Evolutionary conservation across 1,284 basidiomycete genomes (phyloP).

Genomic region (Apiotrichum domesticum): DNA sequence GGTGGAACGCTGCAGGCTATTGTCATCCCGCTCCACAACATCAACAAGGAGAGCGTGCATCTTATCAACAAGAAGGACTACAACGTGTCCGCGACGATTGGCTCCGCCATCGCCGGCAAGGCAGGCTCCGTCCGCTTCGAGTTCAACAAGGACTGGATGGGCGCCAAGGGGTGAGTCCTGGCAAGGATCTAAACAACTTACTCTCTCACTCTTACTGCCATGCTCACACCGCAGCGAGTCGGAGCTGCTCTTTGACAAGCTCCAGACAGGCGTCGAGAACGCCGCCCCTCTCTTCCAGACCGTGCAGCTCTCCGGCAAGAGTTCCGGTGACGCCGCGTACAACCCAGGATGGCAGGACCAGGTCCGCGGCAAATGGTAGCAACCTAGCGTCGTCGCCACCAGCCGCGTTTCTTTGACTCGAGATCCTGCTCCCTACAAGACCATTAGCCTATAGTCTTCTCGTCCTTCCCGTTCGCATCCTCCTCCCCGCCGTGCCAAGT

Average conservation of each 20-base stretch:
- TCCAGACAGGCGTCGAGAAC: constrained; percentile 3
- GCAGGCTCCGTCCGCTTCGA: constrained; percentile 37
- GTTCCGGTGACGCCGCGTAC: constrained; percentile 10
- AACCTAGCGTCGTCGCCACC: not conserved
- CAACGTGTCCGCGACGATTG: constrained; percentile 4
- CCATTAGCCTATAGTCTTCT: too few relatives aligned
- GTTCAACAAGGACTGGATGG: constrained; percentile 44
- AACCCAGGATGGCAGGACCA: constrained; percentile 11
- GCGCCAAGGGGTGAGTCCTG: constrained; percentile 38
- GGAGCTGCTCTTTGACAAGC: constrained; percentile 7
- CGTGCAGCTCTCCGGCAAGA: constrained; percentile 32
- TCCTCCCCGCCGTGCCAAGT: too few relatives aligned
- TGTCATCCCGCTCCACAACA: constrained; percentile 21
- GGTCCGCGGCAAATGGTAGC: constrained; percentile 14
- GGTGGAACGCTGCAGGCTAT: constrained; percentile 30
- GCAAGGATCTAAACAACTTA: not conserved
- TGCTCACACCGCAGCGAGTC: constrained; percentile 3
- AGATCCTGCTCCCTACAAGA: too few relatives aligned
- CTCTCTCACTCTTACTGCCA: not conserved
- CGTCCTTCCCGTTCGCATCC: too few relatives aligned
- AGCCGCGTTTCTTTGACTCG: too few relatives aligned
- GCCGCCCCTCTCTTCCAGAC: constrained; percentile 20
- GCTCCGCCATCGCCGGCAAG: constrained; percentile 17
- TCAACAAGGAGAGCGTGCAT: constrained; percentile 25
- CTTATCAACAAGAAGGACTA: constrained; percentile 1